Base-by-base conservation (phyloP, 1,139 yeast genomes). In the Pichiaceae sp. region DNA sequence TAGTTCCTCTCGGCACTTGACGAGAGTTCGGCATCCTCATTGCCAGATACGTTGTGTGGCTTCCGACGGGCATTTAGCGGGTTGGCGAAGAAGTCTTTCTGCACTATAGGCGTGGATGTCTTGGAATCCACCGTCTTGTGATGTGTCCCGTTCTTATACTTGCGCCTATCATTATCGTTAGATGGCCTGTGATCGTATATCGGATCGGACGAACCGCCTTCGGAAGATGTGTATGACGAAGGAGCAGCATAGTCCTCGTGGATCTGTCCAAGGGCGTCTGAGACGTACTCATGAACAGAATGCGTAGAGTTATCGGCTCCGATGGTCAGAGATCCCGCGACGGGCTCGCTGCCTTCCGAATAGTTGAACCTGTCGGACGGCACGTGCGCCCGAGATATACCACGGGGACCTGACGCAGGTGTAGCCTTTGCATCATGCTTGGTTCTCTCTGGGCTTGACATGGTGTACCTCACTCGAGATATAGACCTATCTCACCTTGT, bases 261-360 rank as follows among this genome's bases (percentile, higher is more conserved):
- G 3, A 54, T 24, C 20, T 53, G 24, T 3, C 60, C 60, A 25
- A 56, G 29, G 11, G 58, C 58, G 38, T 56, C 59, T 2, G 50
- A 16, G 26, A 47, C 53, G 14, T 44, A 50, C 11, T 53, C 54
- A 19, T 27, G 25, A 5, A 12, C 17, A 17, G 32, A n/a, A 19
- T 19, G 18, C 14, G 24, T 12, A 4, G 18, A 11, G 19, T 30
- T 19, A 19, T 30, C 32, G n/a, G 32, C 23, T 8, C 7, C 12
- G n/a, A 16, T n/a, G 1, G 40, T 44, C 3, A n/a, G n/a, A n/a
- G n/a, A n/a, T n/a, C n/a, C n/a, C n/a, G n/a, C n/a, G n/a, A n/a
- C n/a, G n/a, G n/a, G n/a, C n/a, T n/a, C n/a, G n/a, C n/a, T n/a
- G n/a, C n/a, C n/a, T n/a, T n/a, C n/a, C n/a, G n/a, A n/a, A n/a